Percentiles rank a stretch among this genome's conserved stretches.
Conservation (phyloP, 108 stramenopile genomes). For the Skeletonema potamos region DNA sequence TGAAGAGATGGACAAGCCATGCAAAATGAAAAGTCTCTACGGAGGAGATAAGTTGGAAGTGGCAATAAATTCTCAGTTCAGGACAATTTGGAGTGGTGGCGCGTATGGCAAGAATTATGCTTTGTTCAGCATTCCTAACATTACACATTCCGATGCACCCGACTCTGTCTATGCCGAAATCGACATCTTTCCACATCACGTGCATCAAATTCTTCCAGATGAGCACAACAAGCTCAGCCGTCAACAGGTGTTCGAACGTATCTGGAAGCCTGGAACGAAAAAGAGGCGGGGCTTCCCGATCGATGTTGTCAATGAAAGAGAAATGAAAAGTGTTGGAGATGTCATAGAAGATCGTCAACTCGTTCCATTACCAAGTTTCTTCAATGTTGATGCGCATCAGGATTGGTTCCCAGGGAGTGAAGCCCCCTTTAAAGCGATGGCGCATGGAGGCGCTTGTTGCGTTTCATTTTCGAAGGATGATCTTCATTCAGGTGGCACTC, state of each 20-base stretch:
- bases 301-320: conserved; percentile 23
- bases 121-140: conserved; percentile 28
- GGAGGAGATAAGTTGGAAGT: conserved; percentile 18
- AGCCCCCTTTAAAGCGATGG: conserved; percentile 32
- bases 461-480: conserved; percentile 31
- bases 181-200: conserved; percentile 27
- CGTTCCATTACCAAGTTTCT: conserved; percentile 21
- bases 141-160: conserved; percentile 25
- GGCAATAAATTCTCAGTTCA: conserved; percentile 11
- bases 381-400: conserved; percentile 21
- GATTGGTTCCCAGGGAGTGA: conserved; percentile 33
- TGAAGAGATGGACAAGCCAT: conserved; percentile 11
- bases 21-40: conserved; percentile 24
- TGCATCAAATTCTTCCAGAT: conserved; percentile 32
- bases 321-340: conserved; percentile 34
- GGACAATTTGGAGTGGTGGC: conserved; percentile 40
- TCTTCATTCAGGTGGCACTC: conserved; percentile 7
- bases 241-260: conserved; percentile 19
- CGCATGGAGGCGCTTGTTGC: conserved; percentile 47
- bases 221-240: conserved; percentile 15
- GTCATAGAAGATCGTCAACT: conserved; percentile 10
- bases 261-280: conserved; percentile 30
- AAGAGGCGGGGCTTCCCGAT: conserved; percentile 24
- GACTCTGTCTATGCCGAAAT: conserved; percentile 33
- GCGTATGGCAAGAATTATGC: conserved; percentile 37